Evolutionary conservation across 805 yeast genomes (phyloP).

Genomic region (Kodamaea kakaduensis): DNA sequence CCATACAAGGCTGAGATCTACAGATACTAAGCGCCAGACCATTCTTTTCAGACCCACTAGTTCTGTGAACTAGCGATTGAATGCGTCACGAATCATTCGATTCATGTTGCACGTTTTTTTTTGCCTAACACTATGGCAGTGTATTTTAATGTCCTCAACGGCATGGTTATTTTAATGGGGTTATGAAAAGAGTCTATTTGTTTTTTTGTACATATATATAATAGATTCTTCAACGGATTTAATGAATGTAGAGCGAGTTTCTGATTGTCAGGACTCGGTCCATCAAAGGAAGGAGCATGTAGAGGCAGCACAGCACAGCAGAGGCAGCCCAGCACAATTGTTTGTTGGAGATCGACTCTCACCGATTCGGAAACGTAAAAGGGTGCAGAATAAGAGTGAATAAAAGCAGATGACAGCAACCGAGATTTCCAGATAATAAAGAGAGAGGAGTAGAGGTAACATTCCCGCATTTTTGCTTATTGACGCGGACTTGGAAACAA

Average conservation of each 20-base stretch:
- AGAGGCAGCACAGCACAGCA: too few species aligned
- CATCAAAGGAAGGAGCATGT: too few species aligned
- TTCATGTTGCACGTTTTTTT: conserved; percentile 12
- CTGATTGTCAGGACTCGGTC: too few species aligned
- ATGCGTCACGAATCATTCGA: background rate
- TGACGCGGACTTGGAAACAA: too few species aligned
- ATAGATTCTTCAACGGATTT: conserved; percentile 41
- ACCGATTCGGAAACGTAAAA: too few species aligned
- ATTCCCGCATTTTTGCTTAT: too few species aligned
- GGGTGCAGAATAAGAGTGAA: too few species aligned
- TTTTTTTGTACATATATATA: conserved; percentile 22
- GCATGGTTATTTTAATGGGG: conserved; percentile 14
- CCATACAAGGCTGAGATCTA: conserved; percentile 97
- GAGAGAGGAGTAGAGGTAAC: too few species aligned
- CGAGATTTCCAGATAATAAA: too few species aligned
- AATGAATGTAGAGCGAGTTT: conserved; percentile 10
- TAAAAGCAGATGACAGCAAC: too few species aligned
- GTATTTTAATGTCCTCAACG: conserved; percentile 13
- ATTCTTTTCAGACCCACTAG: conserved; percentile 11
- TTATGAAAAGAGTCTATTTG: conserved; percentile 18
- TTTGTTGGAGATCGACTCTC: too few species aligned
- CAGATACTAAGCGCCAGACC: conserved; percentile 65
- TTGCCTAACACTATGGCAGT: conserved; percentile 11
- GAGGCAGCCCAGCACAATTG: too few species aligned
- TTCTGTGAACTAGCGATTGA: conserved; percentile 6